Evolutionary conservation across 106 monocot genomes (phyloP).

Genomic region (Vanilla planifolia): DNA sequence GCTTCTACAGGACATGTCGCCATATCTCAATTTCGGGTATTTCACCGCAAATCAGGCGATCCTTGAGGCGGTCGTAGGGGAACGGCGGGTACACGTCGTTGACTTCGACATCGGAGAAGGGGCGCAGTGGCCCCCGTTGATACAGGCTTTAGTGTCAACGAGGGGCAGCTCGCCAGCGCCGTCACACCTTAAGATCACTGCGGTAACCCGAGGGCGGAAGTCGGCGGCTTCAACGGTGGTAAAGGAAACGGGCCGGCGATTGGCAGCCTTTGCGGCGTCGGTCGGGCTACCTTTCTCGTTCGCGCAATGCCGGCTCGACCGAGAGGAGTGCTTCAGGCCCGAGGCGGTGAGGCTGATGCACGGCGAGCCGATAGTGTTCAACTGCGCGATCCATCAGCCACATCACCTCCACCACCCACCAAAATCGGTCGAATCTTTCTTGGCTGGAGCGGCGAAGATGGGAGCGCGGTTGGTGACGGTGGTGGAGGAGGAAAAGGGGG

Average conservation of each 20-base stretch:
- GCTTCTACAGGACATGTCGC: slow-evolving; percentile 60
- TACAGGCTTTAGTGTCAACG: slow-evolving; percentile 41
- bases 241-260: slow-evolving; percentile 38
- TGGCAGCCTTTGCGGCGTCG: slow-evolving; percentile 43
- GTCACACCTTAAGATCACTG: slow-evolving; percentile 49
- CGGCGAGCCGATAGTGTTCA: slow-evolving; percentile 31
- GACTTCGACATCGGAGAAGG: slow-evolving; percentile 58
- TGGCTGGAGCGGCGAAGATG: slow-evolving; percentile 10
- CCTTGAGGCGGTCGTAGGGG: slow-evolving; percentile 30
- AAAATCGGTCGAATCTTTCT: slow-evolving; percentile 28
- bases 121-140: slow-evolving; percentile 46
- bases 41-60: slow-evolving; percentile 65
- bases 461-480: slow-evolving; percentile 14
- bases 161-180: slow-evolving; percentile 22
- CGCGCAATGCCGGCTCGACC: slow-evolving; percentile 48
- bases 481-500: slow-evolving; percentile 38
- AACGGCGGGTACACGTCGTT: slow-evolving; percentile 39
- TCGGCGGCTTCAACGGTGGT: slow-evolving; percentile 10
- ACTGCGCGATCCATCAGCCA: slow-evolving; percentile 44
- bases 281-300: slow-evolving; percentile 52
- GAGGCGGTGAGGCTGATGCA: slow-evolving; percentile 19
- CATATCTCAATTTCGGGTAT: slow-evolving; percentile 49
- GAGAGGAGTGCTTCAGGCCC: slow-evolving; percentile 37
- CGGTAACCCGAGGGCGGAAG: slow-evolving; percentile 17
- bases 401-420: slow-evolving; percentile 10